Base-by-base conservation (phyloP, 1,139 yeast genomes). In the Kluyveromyces sp. region DNA sequence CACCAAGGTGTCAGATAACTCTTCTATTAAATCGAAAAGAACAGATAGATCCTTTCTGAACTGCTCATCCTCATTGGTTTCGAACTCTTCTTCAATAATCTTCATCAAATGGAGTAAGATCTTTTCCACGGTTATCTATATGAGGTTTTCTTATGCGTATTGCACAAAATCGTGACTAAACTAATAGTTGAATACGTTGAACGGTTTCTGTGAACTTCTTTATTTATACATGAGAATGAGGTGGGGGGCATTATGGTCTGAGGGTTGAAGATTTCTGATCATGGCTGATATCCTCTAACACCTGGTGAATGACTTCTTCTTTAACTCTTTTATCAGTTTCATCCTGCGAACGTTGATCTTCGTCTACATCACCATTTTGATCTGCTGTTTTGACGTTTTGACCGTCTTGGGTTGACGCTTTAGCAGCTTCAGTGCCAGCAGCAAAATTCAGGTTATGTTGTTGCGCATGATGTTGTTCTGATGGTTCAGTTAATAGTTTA, bases 401-500 rank as follows among this genome's bases (percentile, higher is more conserved):
- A 36, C 10, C 7, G 26, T 27, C 25, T 25, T 37, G 40, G 21
- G 40, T 21, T 30, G 30, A 7, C 15, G 34, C 33, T 7, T 38
- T 7, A 21, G 39, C 34, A n/a, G 37, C 34, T 25, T 34, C 21
- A 15, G 21, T 15, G 21, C 21, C 21, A 15, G 21, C 21, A 15
- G 21, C 21, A 15, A 15, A 15, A 15, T 15, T 15, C 21, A 15
- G 28, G 27, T 41, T 38, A 4, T 34, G 37, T 27, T 41, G 38
- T 7, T 40, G 42, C 7, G 32, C 25, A 30, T 25, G 28, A 25
- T 28, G 41, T n/a, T 34, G 43, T 37, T 38, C 44, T 32, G 60
- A 51, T 41, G 68, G 68, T 51, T 73, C 78, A 57, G 73, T 78
- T 62, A 90, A 68, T 45, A 90, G 69, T 63, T 77, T 77, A 61